Evolutionary conservation across 2,329 filamentous ascomycete genomes (phyloP).

Genomic region (Penicillium verrucosum): DNA sequence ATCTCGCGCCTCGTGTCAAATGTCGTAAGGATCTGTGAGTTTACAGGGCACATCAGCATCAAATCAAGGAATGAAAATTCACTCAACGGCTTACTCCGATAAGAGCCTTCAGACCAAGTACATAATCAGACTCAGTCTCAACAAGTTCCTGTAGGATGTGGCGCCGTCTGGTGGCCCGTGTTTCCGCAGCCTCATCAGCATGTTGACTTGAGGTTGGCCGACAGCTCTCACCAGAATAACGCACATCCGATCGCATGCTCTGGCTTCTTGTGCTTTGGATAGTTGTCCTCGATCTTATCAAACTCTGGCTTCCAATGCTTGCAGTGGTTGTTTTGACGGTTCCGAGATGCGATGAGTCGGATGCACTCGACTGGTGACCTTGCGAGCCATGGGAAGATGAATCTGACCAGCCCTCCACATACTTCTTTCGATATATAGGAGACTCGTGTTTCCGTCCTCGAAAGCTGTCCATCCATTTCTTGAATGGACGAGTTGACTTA

Average conservation of each 20-base stretch:
- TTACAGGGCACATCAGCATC: slow-evolving; percentile 31
- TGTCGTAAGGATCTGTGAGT: slow-evolving; percentile 65
- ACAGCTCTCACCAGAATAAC: slow-evolving; percentile 59
- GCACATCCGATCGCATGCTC: slow-evolving; percentile 61
- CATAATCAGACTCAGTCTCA: slow-evolving; percentile 80
- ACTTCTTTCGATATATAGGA: slow-evolving; percentile 20
- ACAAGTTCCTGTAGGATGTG: slow-evolving; percentile 82
- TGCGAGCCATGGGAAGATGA: slow-evolving; percentile 20
- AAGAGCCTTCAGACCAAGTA: slow-evolving; percentile 80
- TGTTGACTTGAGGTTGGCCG: slow-evolving; percentile 43
- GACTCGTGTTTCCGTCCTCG: slow-evolving; percentile 26
- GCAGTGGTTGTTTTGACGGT: slow-evolving; percentile 76
- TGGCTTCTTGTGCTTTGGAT: slow-evolving; percentile 58
- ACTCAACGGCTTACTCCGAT: slow-evolving; percentile 63
- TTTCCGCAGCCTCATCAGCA: slow-evolving; percentile 66
- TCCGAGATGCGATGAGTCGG: slow-evolving; percentile 76
- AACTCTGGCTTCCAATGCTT: slow-evolving; percentile 70
- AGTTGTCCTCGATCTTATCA: slow-evolving; percentile 58
- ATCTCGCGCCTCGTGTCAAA: slow-evolving; percentile 72
- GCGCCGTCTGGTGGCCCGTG: slow-evolving; percentile 70
- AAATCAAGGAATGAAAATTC: neutral
- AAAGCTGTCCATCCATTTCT: slow-evolving; percentile 40
- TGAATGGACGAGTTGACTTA: slow-evolving; percentile 29
- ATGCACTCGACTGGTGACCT: slow-evolving; percentile 54
- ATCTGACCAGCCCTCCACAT: slow-evolving; percentile 40